Conservation (phyloP, 495 filamentous ascomycete species). For the Neurospora sp. region DNA sequence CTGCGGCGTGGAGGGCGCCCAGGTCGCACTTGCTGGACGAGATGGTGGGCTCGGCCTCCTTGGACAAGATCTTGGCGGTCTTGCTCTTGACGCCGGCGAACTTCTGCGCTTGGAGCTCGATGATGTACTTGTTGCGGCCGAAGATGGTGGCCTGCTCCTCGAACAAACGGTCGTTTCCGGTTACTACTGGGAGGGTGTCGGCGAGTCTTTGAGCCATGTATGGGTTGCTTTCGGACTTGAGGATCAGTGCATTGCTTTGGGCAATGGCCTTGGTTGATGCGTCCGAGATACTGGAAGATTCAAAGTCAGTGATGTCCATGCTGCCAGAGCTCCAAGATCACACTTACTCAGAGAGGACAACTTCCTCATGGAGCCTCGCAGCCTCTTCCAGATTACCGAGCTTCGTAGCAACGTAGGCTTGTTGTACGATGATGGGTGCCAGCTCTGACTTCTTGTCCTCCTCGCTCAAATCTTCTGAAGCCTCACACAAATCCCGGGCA, state of each 20-base stretch:
- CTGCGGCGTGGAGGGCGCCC: slow-evolving; percentile 73
- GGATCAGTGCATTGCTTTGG: slow-evolving; percentile 63
- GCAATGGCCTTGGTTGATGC: slow-evolving; percentile 66
- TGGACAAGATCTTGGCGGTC: slow-evolving; percentile 46
- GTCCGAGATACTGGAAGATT: slow-evolving; percentile 56
- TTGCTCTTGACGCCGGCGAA: slow-evolving; percentile 59
- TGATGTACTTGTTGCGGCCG: slow-evolving; percentile 54
- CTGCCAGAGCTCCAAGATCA: background rate
- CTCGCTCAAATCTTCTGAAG: slow-evolving; percentile 68
- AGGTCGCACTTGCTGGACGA: slow-evolving; percentile 51
- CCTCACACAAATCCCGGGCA: slow-evolving; percentile 77
- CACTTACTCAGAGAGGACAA: slow-evolving; percentile 36
- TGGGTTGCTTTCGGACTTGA: slow-evolving; percentile 57
- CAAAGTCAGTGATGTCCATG: slow-evolving; percentile 10
- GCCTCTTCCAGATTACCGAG: slow-evolving; percentile 70
- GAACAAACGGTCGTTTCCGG: slow-evolving; percentile 64
- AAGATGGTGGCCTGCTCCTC: slow-evolving; percentile 62
- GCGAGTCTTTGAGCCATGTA: slow-evolving; percentile 63
- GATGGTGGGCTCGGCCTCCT: slow-evolving; percentile 38
- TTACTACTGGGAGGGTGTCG: slow-evolving; percentile 44
- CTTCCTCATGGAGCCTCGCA: slow-evolving; percentile 49
- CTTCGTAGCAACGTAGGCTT: slow-evolving; percentile 65
- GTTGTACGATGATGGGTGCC: slow-evolving; percentile 76
- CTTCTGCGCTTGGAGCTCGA: slow-evolving; percentile 73
- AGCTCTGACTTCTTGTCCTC: slow-evolving; percentile 78